Evolutionary conservation across 108 stramenopile species (phyloP), one percentile per base, ranked within the genome.

Genomic region (Pseudonitzschia multiseries): DNA sequence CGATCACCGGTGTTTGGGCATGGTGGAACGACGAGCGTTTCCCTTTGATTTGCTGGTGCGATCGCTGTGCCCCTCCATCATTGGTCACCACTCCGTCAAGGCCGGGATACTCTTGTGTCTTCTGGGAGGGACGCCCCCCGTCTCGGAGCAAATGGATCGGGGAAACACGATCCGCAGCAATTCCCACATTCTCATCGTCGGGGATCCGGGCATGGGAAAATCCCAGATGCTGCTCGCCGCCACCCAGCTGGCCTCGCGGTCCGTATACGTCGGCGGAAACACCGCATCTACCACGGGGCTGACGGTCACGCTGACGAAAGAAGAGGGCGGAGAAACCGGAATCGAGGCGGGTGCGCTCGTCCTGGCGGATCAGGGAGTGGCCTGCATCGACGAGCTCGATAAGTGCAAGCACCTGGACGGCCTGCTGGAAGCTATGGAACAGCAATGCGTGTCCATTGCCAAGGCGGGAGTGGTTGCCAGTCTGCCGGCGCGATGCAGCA

Each of bases 371-470:
- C 87, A 93, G 69, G 99, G 98, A 36, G 89, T 98, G 10, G 97
- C 97, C 75, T 98, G 97, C 80, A 97, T 99, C 72, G 99, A 99
- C 73, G 99, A 99, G 74, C 90, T 99, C 61, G 99, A 99, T 79
- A 99, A 99, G 95, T 98, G 96, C 78, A 91, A 83, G 56, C 85
- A 93, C 73, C 85, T 91, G 72, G 94, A 93, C 76, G 94, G 89
- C 61, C 83, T 99, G 8, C 83, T 98, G 62, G 99, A 99, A 83
- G 97, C 98, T 17, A 99, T 99, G 99, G 99, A 99, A 80, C 99
- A 99, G 72, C 98, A 99, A 76, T 89, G 89, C 67, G 93, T 99
- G 15, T 97, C 96, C 27, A 95, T 99, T 43, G 98, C 99, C 48
- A 99, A 99, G 71, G 94, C 96, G 24, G 99, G 99, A 21, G 93